Conservation (phyloP, 179 eudicot genomes). For the Corrigiola litoralis region DNA sequence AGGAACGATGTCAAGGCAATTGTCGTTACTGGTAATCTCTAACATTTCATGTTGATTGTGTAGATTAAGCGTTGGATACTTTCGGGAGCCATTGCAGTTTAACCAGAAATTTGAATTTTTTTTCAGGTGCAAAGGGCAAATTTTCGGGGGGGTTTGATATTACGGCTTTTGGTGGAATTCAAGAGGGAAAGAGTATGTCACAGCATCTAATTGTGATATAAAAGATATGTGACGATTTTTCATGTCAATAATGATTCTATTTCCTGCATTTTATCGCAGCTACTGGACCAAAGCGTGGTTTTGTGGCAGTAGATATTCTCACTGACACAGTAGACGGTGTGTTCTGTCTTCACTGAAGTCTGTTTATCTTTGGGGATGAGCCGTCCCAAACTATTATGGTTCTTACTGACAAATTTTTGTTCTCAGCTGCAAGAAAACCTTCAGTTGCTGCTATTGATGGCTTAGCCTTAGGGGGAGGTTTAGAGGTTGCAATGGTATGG, state of each 20-base stretch:
- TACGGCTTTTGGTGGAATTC: slow-evolving; percentile 66
- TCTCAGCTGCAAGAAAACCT: slow-evolving; percentile 76
- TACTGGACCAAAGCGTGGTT: slow-evolving; percentile 69
- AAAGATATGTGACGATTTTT: not conserved
- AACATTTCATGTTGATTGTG: slow-evolving; percentile 13
- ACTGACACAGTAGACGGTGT: slow-evolving; percentile 79
- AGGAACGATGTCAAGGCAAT: slow-evolving; percentile 84
- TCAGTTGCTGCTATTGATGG: slow-evolving; percentile 97
- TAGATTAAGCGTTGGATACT: not conserved
- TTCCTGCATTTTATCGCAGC: slow-evolving; percentile 29
- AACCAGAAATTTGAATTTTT: not conserved
- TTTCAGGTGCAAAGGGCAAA: slow-evolving; percentile 74
- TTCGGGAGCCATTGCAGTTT: not conserved
- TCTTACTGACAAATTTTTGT: not conserved
- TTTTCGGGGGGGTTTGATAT: slow-evolving; percentile 96
- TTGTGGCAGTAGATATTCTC: slow-evolving; percentile 72
- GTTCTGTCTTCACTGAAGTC: not conserved
- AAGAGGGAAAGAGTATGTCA: slow-evolving; percentile 50
- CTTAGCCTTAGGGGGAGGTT: slow-evolving; percentile 88
- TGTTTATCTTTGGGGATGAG: not conserved
- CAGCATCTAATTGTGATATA: not conserved
- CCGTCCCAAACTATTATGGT: not conserved
- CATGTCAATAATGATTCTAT: not conserved
- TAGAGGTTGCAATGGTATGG: slow-evolving; percentile 95
- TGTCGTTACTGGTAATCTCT: slow-evolving; percentile 63